Percentiles rank a stretch among this genome's conserved stretches.
phyloP scores from a whole-genome alignment of 2,329 filamentous ascomycete genomes.

The Madurella fahalii region DNA sequence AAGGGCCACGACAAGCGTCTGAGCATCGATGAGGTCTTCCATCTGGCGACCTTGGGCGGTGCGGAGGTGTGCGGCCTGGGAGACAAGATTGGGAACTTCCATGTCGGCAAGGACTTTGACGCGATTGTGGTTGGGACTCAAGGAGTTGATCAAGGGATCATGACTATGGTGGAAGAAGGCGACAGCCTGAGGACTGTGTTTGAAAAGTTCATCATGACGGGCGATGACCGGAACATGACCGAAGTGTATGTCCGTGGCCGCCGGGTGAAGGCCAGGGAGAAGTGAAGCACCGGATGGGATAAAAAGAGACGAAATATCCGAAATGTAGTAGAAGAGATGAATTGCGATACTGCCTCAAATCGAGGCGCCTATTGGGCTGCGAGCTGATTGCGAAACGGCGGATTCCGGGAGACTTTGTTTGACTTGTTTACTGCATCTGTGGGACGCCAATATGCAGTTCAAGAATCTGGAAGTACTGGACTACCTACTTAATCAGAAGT shows the following conservation, averaged over 20 bases:
- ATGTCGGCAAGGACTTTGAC: conserved; percentile 59
- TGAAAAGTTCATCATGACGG: conserved; percentile 64
- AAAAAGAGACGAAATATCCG: background rate
- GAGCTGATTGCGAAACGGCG: too few species aligned
- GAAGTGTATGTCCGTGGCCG: conserved; percentile 51
- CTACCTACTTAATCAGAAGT: too few species aligned
- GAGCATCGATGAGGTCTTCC: conserved; percentile 51
- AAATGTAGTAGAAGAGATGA: too few species aligned
- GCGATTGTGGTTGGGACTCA: conserved; percentile 47
- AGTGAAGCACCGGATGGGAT: background rate
- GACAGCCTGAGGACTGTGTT: conserved; percentile 47
- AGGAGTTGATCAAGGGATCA: conserved; percentile 37
- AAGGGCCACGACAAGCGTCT: conserved; percentile 42
- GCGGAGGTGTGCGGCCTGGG: conserved; percentile 55
- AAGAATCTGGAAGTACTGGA: too few species aligned
- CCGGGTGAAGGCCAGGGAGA: conserved; percentile 15
- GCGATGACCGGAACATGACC: conserved; percentile 58
- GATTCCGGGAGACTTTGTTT: too few species aligned
- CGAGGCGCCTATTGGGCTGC: too few species aligned
- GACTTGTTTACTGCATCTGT: too few species aligned
- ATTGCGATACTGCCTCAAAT: too few species aligned
- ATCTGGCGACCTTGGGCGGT: conserved; percentile 58
- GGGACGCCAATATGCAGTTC: too few species aligned
- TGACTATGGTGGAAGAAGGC: conserved; percentile 49
- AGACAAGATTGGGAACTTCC: conserved; percentile 52